Base-by-base conservation (phyloP, 805 yeast species). In the Candida fluviatilis region DNA sequence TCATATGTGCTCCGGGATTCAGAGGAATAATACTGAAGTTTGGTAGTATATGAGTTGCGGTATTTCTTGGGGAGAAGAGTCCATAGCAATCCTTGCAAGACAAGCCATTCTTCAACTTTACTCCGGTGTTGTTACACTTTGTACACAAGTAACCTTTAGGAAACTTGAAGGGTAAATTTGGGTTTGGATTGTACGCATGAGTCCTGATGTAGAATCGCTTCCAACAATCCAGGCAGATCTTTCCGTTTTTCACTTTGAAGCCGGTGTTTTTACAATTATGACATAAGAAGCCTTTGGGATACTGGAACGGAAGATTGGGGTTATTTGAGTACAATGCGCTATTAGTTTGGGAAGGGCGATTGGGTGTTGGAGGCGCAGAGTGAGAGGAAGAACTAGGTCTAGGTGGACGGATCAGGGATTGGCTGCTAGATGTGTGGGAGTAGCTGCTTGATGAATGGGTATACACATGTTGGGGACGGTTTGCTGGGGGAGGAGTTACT, bases 211-310 rank as follows among this genome's bases (percentile, higher is more conserved):
- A 64, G 43, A 45, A 57, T 27, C 43, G 46, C 32, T 50, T 38
- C 67, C 69, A 62, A 45, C 66, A 87, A 30, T 71, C 71, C 47
- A 76, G 75, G 54, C 96, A 87, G 5, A 78, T 63, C 34, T 62
- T 66, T n/a, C 82, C 84, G 48, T 78, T 80, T 52, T 75, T 80
- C 50, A 75, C 71, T 48, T 67, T 67, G 52, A 66, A 70, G 2
- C 95, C 95, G 0, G 90, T 82, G 52, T 87, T 87, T 39, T 71
- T 65, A 61, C 96, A 87, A 50, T 81, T 82, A 6, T 64, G 58
- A 53, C 96, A 87, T 39, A 64, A 61, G 52, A 64, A 81, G 3
- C 78, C 71, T 2, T 47, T 56, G 0, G 95, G 95, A 49, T 84
- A 87, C 35, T 57, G 55, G 77, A 85, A 83, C 0, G 90, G 86